Base-by-base conservation (phyloP, 208 protist genomes). In the Novymonas esmeraldas region DNA sequence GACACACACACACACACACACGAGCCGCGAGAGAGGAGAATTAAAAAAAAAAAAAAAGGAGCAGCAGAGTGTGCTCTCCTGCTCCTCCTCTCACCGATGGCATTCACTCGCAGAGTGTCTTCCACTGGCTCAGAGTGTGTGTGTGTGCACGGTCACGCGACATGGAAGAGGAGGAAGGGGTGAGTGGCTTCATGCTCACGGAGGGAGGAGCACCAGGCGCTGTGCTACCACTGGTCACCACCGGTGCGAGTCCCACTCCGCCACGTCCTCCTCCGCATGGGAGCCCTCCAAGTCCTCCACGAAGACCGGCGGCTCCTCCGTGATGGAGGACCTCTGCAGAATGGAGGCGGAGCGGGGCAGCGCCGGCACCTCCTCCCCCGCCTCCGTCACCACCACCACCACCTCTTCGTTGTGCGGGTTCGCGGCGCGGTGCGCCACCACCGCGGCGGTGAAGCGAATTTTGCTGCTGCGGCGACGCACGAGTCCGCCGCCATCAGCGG, bases 381-480 rank as follows among this genome's bases (percentile, higher is more conserved):
- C 6, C 1, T 51, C 57, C 10, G 39, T 42, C 29, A 60, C 38
- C 49, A 42, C 34, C 31, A 71, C 38, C 22, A 64, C 6, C 13
- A 33, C 66, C 29, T 72, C 48, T 22, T 72, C 48, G 48, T 72
- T 72, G 29, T 72, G 66, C 39, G 64, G 38, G n/a, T 59, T 56
- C 20, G 42, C 16, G 7, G 20, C 66, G 6, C 13, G 24, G 28
- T 33, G 58, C 3, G 48, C 48, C 10, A 60, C 29, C 13, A 51
- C 57, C 48, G 57, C 66, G 18, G 36, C 38, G 1, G 44, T 59
- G 38, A 72, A 72, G 33, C 66, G 66, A 42, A 72, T 64, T 2
- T 36, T 20, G 28, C 66, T 72, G 33, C 24, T 58, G 31, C 31
- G 48, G 36, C 57, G 66, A 5, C 57, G 57, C 18, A 38, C n/a